These are phyloP conservation scores for Phialophora macrospora DNA, from an alignment of 2,329 filamentous ascomycete genomes.

Conservation along the genomic window DNA sequence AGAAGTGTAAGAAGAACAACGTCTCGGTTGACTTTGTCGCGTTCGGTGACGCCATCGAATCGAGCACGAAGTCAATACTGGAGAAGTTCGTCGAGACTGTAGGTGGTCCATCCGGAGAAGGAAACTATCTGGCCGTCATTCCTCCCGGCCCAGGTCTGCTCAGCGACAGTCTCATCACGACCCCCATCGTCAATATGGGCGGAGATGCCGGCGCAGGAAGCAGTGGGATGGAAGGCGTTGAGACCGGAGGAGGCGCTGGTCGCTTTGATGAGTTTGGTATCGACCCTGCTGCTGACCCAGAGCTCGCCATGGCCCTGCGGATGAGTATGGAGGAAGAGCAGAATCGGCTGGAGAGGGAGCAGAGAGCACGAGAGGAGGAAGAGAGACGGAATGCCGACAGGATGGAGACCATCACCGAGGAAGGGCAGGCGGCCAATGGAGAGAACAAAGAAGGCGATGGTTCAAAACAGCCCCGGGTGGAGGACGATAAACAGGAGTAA, in stretches of 20 bases:
- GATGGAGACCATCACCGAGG: slow-evolving; percentile 81
- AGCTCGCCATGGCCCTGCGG: slow-evolving; percentile 88
- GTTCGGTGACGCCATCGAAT: slow-evolving; percentile 84
- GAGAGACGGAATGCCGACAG: slow-evolving; percentile 65
- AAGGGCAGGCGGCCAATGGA: slow-evolving; percentile 60
- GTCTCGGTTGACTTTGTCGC: slow-evolving; percentile 92
- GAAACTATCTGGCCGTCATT: slow-evolving; percentile 87
- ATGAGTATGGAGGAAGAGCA: slow-evolving; percentile 99
- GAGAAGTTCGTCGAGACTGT: slow-evolving; percentile 91
- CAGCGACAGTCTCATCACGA: slow-evolving; percentile 87
- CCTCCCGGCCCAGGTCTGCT: slow-evolving; percentile 89
- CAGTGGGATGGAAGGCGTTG: slow-evolving; percentile 60
- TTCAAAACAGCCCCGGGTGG: slow-evolving; percentile 39
- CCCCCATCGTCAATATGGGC: slow-evolving; percentile 74
- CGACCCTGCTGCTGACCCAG: slow-evolving; percentile 88
- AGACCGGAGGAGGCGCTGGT: slow-evolving; percentile 58
- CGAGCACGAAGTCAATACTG: slow-evolving; percentile 86
- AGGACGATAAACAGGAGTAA: slow-evolving; percentile 39
- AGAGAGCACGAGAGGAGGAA: slow-evolving; percentile 71
- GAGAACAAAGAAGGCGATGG: slow-evolving; percentile 26
- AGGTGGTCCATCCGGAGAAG: slow-evolving; percentile 76
- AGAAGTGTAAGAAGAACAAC: slow-evolving; percentile 98
- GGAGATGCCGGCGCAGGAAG: slow-evolving; percentile 65
- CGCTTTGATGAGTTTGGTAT: slow-evolving; percentile 81
- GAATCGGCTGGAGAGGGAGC: slow-evolving; percentile 85